These are phyloP conservation scores for Mortierella sp. DNA, from an alignment of 371 early-diverging fungal species.

Conservation along the genomic window DNA sequence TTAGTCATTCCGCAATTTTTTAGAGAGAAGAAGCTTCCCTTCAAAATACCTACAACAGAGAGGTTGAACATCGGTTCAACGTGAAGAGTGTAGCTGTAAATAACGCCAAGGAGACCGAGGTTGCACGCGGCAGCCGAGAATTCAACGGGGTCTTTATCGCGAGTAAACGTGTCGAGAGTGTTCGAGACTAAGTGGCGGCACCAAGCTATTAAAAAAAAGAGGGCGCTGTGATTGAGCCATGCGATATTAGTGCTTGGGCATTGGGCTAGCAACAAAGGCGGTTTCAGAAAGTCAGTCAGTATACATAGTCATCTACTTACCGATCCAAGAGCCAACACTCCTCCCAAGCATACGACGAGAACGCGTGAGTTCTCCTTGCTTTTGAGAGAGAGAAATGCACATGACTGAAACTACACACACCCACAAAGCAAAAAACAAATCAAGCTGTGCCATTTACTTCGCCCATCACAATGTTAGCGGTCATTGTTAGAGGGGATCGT, in stretches of 20 bases:
- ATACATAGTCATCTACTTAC: too few species aligned
- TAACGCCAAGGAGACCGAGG: slow-evolving; percentile 44
- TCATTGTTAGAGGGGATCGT: slow-evolving; percentile 35
- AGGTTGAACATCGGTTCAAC: slow-evolving; percentile 42
- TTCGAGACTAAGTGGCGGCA: slow-evolving; percentile 23
- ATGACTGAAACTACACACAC: too few species aligned
- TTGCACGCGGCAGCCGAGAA: slow-evolving; percentile 42
- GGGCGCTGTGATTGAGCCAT: too few species aligned
- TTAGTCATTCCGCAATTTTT: neutral
- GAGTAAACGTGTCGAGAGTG: slow-evolving; percentile 34
- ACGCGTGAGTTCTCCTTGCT: too few species aligned
- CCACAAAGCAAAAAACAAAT: too few species aligned
- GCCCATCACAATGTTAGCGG: slow-evolving; percentile 19
- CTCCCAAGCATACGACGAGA: too few species aligned
- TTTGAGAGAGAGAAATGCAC: too few species aligned
- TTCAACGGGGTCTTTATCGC: slow-evolving; percentile 30
- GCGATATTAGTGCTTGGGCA: too few species aligned
- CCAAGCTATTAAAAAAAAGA: slow-evolving; percentile 20
- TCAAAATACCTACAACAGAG: neutral
- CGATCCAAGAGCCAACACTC: too few species aligned
- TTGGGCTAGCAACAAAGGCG: too few species aligned
- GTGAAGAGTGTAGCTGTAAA: slow-evolving; percentile 34
- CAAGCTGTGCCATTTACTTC: neutral
- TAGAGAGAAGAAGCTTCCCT: too few species aligned
- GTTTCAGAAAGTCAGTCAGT: too few species aligned